A percentile compares a stretch with the other conserved stretches of the same genome.
phyloP scores from a whole-genome alignment of 371 early-diverging fungal genomes.

The Apophysomyces trapeziformis region DNA sequence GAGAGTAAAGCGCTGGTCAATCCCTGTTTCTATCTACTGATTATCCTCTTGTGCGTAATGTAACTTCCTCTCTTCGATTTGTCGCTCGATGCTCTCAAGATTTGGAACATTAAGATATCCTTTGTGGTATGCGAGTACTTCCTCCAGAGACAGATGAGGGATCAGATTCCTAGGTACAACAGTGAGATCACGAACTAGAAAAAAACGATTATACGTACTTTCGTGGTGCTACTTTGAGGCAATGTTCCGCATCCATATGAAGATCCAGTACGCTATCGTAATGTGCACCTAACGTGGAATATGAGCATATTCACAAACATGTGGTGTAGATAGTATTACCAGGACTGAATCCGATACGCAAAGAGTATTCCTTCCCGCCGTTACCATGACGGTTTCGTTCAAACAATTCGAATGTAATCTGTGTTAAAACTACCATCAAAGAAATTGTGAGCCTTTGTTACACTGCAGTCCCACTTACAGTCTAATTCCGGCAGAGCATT shows the following conservation, averaged over 20 bases:
- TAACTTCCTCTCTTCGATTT: constrained; percentile 51
- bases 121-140: constrained; percentile 47
- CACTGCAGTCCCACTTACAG: constrained; percentile 59
- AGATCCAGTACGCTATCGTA: constrained; percentile 89
- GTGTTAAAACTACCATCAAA: constrained; percentile 73
- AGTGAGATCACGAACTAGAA: constrained; percentile 7
- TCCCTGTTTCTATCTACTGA: constrained; percentile 19
- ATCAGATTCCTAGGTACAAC: constrained; percentile 41
- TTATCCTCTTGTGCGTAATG: constrained; percentile 57
- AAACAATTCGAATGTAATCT: constrained; percentile 96
- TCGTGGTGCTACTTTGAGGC: constrained; percentile 81
- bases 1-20: too few relatives aligned
- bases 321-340: not conserved
- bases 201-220: constrained; percentile 29
- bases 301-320: not conserved
- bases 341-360: constrained; percentile 90
- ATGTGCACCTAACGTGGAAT: constrained; percentile 70
- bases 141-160: constrained; percentile 49
- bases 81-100: constrained; percentile 45
- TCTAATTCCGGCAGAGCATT: constrained; percentile 88
- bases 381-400: constrained; percentile 76
- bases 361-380: constrained; percentile 76
- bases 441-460: not conserved
- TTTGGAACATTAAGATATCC: constrained; percentile 52
- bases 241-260: constrained; percentile 86